Base-by-base conservation (phyloP, 1,139 yeast genomes). In the Yamadazyma trypodendri region DNA sequence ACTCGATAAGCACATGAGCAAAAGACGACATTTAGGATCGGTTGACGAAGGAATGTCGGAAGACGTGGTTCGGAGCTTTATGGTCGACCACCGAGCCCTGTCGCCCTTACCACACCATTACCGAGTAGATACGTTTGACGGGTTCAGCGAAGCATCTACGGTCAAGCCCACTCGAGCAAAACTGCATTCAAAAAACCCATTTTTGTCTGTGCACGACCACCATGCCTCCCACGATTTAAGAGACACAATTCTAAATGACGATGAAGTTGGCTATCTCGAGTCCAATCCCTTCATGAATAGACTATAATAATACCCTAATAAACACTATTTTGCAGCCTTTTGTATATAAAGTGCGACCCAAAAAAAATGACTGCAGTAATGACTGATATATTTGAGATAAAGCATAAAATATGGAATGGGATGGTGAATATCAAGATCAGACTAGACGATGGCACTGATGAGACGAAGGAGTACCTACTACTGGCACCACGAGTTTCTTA, bases 361-460 rank as follows among this genome's bases (percentile, higher is more conserved):
- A n/a, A n/a, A n/a, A n/a, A n/a, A n/a, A n/a, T n/a, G n/a, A n/a
- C n/a, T n/a, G n/a, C n/a, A n/a, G n/a, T n/a, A n/a, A 32, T 32
- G 35, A 25, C 24, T 13, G 31, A 27, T 21, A 14, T 28, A 22
- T 17, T 22, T n/a, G 23, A 32, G 30, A 54, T 75, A 32, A 62
- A 70, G 29, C 55, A 58, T 17, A 56, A 44, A 54, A 48, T 79
- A 12, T 81, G 87, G 87, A 57, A 70, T 35, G 88, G 88, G 1
- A 50, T 69, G 6, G 51, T 82, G 9, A 79, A 80, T 37, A 52
- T 79, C 6, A 52, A 58, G 23, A 49, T 78, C 3, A 17, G 14
- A 10, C 30, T 11, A 13, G 42, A 45, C 6, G 38, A 23, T 20
- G 38, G 35, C 10, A 32, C 38, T 3, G 36, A 30, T 13, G 41